phyloP scores from a whole-genome alignment of 257 asterid genomes.

The Solanum etuberosum region DNA sequence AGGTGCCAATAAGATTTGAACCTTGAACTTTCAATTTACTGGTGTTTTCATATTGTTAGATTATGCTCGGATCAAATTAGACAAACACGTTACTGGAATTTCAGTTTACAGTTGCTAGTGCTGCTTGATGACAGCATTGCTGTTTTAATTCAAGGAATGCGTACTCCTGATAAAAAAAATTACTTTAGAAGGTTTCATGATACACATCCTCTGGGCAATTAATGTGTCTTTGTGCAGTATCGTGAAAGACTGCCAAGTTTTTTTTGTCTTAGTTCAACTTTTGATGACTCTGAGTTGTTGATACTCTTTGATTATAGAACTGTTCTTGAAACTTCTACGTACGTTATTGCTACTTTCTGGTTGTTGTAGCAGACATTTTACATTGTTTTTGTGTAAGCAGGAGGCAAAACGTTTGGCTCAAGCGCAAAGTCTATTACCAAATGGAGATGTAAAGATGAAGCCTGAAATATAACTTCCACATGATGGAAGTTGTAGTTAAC shows the following conservation, averaged over 20 bases:
- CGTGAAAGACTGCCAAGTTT: neutral
- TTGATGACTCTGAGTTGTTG: neutral
- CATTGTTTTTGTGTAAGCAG: slow-evolving; percentile 15
- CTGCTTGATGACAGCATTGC: neutral
- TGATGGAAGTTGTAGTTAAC: too few relatives aligned
- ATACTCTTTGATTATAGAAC: neutral
- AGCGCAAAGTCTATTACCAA: slow-evolving; percentile 38
- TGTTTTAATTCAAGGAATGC: neutral
- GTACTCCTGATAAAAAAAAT: neutral
- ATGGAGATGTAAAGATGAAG: slow-evolving; percentile 54
- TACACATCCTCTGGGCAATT: neutral
- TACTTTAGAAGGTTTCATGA: neutral
- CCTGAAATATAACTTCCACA: slow-evolving; percentile 17
- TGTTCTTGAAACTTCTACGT: neutral
- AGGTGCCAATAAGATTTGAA: neutral
- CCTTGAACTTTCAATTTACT: neutral
- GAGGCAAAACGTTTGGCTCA: slow-evolving; percentile 42
- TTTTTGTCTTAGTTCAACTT: neutral
- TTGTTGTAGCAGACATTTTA: neutral
- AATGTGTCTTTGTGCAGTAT: neutral
- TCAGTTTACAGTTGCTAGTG: neutral
- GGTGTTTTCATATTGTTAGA: neutral
- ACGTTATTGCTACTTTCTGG: neutral
- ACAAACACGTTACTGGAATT: neutral
- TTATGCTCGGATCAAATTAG: neutral